Percentiles rank a stretch among this genome's conserved stretches.
Evolutionary conservation across 1,284 basidiomycete genomes (phyloP).

Genomic region (Rhodotorula glutinis): DNA sequence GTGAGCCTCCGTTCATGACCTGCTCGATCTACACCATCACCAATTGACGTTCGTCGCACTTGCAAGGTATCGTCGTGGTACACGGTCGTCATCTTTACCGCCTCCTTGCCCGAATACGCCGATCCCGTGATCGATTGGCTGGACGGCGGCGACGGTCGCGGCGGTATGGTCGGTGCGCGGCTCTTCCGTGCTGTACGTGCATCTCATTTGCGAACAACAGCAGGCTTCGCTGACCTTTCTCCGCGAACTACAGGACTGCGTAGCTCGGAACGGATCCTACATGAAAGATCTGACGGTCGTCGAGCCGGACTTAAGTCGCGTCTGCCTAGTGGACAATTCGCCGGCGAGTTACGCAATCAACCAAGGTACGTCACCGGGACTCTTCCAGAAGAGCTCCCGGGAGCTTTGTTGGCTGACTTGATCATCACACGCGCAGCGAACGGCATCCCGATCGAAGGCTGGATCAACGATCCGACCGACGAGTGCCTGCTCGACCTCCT

Average conservation of each 20-base stretch:
- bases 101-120: slow-evolving; percentile 98
- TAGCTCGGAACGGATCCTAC: slow-evolving; percentile 87
- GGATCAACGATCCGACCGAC: slow-evolving; percentile 96
- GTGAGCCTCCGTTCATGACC: slow-evolving; percentile 52
- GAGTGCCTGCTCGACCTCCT: slow-evolving; percentile 93
- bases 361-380: slow-evolving; percentile 63
- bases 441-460: slow-evolving; percentile 97
- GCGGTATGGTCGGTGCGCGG: slow-evolving; percentile 76
- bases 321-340: slow-evolving; percentile 95
- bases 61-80: slow-evolving; percentile 93
- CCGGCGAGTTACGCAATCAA: slow-evolving; percentile 89
- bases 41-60: neutral
- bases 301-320: slow-evolving; percentile 80
- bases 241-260: slow-evolving; percentile 66
- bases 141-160: slow-evolving; percentile 70
- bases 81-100: slow-evolving; percentile 97
- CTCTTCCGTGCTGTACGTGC: slow-evolving; percentile 81
- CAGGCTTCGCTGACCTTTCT: neutral
- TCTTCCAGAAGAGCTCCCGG: too few relatives aligned
- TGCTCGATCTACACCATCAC: neutral
- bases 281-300: slow-evolving; percentile 87
- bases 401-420: too few relatives aligned
- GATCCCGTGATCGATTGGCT: slow-evolving; percentile 99
- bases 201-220: neutral
- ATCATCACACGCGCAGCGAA: slow-evolving; percentile 61